Base-by-base conservation (phyloP, 345 rosid species). In the Erucastrum elatum region DNA sequence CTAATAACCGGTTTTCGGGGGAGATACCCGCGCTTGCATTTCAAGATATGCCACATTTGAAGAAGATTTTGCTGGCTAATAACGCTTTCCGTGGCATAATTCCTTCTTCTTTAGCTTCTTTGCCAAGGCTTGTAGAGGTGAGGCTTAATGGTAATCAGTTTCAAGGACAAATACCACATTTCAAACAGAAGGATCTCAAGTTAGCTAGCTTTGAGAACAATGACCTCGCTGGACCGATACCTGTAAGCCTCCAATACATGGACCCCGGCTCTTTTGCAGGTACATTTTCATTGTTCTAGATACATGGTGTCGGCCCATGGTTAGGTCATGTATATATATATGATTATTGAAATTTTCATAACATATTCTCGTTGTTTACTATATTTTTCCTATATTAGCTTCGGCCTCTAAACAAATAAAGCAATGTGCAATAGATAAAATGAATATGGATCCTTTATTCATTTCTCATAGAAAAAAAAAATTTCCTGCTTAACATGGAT, bases 171-270 rank as follows among this genome's bases (percentile, higher is more conserved):
- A 84, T 92, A 49, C 97, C 97, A 25, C 49, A 83, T 8, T 88
- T 92, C 64, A 68, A 64, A 4, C 85, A 84, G 6, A 60, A 26
- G 3, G 26, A 5, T n/a, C 58, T 90, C 31, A 85, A 66, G 68
- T 13, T 81, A 11, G 85, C 84, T 12, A 80, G 83, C 82, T 39
- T 92, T 0, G 87, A 94, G 4, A 87, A 84, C 78, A 92, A 92
- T 80, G 82, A 87, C 74, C 85, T 92, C 72, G 90, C 77, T 62
- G 97, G 97, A 75, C 89, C 85, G 0, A 90, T 92, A 31, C 97
- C 97, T 3, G 65, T 51, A 68, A 76, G 86, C 80, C 84, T 92
- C 8, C 80, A 77, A 66, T 68, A 77, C 30, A 66, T 87, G 82
- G 75, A 21, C 59, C 58, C 90, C 0, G 82, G 80, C 26, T 80